phyloP scores from a whole-genome alignment of 805 yeast species.

The Wickerhamomyces silvicola region DNA sequence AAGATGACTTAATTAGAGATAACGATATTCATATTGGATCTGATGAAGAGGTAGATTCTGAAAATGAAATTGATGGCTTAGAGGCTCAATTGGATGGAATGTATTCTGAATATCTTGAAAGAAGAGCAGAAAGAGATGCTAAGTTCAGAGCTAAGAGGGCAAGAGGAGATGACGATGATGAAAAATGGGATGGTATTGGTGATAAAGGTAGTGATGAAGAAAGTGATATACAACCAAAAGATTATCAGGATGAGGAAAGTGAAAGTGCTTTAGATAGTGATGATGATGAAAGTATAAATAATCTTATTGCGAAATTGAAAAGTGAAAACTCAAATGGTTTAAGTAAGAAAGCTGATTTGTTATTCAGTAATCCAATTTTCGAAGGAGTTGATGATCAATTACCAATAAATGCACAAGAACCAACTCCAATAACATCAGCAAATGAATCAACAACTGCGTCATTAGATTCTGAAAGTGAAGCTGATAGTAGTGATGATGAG shows the following conservation, averaged over 20 bases:
- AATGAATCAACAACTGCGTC: constrained; percentile 17
- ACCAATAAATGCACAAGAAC: constrained; percentile 4
- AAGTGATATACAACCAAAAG: constrained; percentile 28
- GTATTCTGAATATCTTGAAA: constrained; percentile 67
- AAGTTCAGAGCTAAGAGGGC: constrained; percentile 62
- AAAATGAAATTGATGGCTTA: constrained; percentile 56
- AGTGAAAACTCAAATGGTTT: constrained; percentile 35
- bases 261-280: constrained; percentile 46
- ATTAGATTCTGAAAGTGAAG: constrained; percentile 17
- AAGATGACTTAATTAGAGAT: constrained; percentile 47
- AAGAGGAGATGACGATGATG: constrained; percentile 72
- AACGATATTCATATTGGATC: constrained; percentile 53
- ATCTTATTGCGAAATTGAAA: constrained; percentile 49
- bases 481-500: constrained; percentile 20
- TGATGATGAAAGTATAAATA: constrained; percentile 64
- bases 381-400: constrained; percentile 38
- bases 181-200: constrained; percentile 70
- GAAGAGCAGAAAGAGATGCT: constrained; percentile 63
- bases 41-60: constrained; percentile 33
- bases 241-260: constrained; percentile 37
- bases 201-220: constrained; percentile 36
- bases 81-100: constrained; percentile 79
- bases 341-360: constrained; percentile 35
- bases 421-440: constrained; percentile 6
- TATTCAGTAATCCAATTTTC: constrained; percentile 50